Conservation (phyloP, 208 protist genomes). For the Trypanosoma cruzi region DNA sequence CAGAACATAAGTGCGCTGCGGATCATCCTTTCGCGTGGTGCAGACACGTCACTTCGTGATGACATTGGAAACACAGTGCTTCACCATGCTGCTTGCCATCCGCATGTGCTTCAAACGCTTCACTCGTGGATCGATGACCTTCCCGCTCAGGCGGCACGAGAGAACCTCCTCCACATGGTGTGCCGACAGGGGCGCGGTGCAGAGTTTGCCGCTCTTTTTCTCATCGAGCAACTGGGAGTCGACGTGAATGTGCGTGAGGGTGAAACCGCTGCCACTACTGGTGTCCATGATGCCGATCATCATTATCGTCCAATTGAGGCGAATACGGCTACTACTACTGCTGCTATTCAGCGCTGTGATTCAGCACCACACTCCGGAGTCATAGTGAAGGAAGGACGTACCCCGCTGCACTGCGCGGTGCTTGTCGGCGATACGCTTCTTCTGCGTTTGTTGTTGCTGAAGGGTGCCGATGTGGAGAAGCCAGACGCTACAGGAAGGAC, state of each 20-base stretch:
- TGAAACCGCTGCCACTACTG: background rate
- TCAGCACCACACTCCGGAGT: conserved; percentile 18
- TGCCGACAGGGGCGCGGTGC: conserved; percentile 40
- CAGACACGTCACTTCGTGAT: conserved; percentile 43
- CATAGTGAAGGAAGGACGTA: conserved; percentile 17
- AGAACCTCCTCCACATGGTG: conserved; percentile 60
- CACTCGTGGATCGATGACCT: conserved; percentile 47
- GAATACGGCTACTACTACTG: background rate
- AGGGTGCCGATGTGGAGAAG: conserved; percentile 44
- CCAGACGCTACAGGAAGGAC: conserved; percentile 23
- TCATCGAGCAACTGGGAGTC: conserved; percentile 64
- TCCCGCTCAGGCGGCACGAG: conserved; percentile 21
- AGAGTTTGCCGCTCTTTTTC: conserved; percentile 51
- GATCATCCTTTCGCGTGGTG: conserved; percentile 61
- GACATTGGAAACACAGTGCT: conserved; percentile 41
- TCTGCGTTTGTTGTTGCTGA: conserved; percentile 61
- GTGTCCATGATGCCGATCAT: background rate
- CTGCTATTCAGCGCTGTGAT: too few relatives aligned
- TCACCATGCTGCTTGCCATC: conserved; percentile 56
- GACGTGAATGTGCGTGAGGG: conserved; percentile 61
- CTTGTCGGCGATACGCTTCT: conserved; percentile 42
- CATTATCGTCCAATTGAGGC: background rate
- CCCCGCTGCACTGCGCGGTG: conserved; percentile 74
- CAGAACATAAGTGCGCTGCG: conserved; percentile 48
- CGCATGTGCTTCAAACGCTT: conserved; percentile 55